These are phyloP conservation scores for Berkeleyomyces basicola DNA, from an alignment of 2,329 filamentous ascomycete species.

Conservation along the genomic window DNA sequence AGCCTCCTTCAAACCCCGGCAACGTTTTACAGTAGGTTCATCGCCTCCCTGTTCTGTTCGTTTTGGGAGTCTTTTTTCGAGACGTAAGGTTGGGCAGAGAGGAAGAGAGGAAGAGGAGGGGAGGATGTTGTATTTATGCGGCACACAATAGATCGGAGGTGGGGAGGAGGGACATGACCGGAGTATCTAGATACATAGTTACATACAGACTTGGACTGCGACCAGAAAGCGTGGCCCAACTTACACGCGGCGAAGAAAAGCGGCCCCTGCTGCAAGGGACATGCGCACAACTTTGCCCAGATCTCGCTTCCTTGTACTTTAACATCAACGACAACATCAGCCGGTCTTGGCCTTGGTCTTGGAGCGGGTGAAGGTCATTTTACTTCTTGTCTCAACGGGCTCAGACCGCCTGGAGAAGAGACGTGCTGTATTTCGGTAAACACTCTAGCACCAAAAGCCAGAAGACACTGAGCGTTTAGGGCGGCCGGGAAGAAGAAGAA, in stretches of 20 bases:
- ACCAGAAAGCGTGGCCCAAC: neutral
- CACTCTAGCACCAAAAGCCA: neutral
- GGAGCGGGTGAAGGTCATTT: neutral
- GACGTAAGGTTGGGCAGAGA: neutral
- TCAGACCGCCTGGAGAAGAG: neutral
- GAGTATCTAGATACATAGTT: neutral
- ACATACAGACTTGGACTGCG: too few relatives aligned
- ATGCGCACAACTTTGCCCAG: neutral
- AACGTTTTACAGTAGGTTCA: constrained; percentile 7
- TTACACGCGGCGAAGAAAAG: neutral
- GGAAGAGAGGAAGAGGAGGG: neutral
- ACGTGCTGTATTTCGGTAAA: neutral
- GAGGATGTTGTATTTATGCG: neutral
- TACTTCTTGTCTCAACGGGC: neutral
- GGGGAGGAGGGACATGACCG: too few relatives aligned
- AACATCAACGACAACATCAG: too few relatives aligned
- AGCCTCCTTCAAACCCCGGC: constrained; percentile 11
- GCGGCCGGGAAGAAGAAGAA: too few relatives aligned
- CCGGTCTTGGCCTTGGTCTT: neutral
- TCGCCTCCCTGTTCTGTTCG: constrained; percentile 3
- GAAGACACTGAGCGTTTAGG: neutral
- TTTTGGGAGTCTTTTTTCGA: neutral
- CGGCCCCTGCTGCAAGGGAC: neutral
- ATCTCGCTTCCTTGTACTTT: neutral
- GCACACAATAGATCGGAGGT: too few relatives aligned